A percentile compares a stretch with the other conserved stretches of the same genome.
Evolutionary conservation across 2,329 filamentous ascomycete species (phyloP).

Genomic region (Pseudogymnoascus sp.): DNA sequence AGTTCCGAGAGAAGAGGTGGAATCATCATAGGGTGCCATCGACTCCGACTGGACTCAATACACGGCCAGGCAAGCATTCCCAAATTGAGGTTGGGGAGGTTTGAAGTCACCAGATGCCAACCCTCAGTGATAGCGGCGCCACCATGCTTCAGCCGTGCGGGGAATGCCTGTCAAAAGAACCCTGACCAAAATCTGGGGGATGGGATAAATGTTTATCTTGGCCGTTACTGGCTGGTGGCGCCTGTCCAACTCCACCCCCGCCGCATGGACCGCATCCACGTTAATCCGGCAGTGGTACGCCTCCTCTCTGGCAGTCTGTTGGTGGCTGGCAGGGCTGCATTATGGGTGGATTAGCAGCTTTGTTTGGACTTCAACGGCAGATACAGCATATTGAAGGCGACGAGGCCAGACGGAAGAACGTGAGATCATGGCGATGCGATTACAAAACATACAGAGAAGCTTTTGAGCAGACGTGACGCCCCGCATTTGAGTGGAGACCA

Average conservation of each 20-base stretch:
- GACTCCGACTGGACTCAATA: neutral
- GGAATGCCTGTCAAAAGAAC: constrained; percentile 1
- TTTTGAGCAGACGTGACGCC: neutral
- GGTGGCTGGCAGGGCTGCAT: constrained; percentile 1
- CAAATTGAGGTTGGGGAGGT: neutral
- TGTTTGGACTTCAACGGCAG: neutral
- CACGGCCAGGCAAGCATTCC: neutral
- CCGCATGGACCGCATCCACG: constrained; percentile 1
- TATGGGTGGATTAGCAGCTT: neutral
- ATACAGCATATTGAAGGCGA: neutral
- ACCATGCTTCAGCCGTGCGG: neutral
- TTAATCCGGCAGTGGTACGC: constrained; percentile 8
- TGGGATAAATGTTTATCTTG: neutral
- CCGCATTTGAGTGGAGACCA: neutral
- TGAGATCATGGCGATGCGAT: neutral
- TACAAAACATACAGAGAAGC: neutral
- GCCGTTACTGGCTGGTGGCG: neutral
- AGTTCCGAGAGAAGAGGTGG: neutral
- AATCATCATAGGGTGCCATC: neutral
- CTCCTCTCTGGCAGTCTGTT: neutral
- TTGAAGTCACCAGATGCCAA: constrained; percentile 1
- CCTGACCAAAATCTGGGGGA: neutral
- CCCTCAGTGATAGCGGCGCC: neutral
- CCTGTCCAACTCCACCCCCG: neutral
- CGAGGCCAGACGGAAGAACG: too few species aligned